Base-by-base conservation (phyloP, 2,329 filamentous ascomycete species). In the Pleurostoma richardsiae region DNA sequence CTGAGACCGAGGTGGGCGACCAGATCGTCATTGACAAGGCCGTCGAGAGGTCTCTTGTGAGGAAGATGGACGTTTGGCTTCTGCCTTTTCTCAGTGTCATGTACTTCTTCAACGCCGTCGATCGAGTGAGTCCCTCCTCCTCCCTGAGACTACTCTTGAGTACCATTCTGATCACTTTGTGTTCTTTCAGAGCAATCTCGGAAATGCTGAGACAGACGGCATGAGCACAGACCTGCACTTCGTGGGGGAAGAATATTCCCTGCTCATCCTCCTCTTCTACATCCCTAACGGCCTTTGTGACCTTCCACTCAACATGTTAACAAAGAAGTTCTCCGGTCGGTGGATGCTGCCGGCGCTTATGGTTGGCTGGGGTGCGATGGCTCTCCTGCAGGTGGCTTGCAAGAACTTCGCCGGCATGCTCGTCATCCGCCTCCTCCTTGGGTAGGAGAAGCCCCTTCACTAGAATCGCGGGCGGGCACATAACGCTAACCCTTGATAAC, bases 161-260 rank as follows among this genome's bases (percentile, higher is more conserved):
- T 42, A 42, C 41, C 29, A 11, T 42, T 42, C 39, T 19, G 8
- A 33, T 6, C 30, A 57, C 53, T 68, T 67, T 61, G 19, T 19
- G 19, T 19, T 19, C 19, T 27, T 26, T 10, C 7, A 11, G 30
- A 53, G 67, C 36, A 77, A 77, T 46, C 58, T 78, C 3, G 69
- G 70, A 29, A 75, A 74, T 44, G 71, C 75, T 0, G 73, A 77
- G 49, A 77, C 74, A 0, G 71, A 76, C 45, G 72, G 71, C 6
- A 39, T 50, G 30, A 31, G 45, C 4, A 10, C 33, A 1, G 73
- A 76, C 42, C 59, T 66, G 42, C 61, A 52, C 46, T 74, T 70
- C 48, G 66, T 55, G 0, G 70, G 67, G 8, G 62, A 73, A 39
- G 56, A 69, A 39, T 73, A 71, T 48, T 71, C 66, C 0, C 54